A percentile compares a stretch with the other conserved stretches of the same genome.
These are phyloP conservation scores for Tetrastigma voinierianum DNA, from an alignment of 164 flowering plant genomes.

Conservation along the genomic window DNA sequence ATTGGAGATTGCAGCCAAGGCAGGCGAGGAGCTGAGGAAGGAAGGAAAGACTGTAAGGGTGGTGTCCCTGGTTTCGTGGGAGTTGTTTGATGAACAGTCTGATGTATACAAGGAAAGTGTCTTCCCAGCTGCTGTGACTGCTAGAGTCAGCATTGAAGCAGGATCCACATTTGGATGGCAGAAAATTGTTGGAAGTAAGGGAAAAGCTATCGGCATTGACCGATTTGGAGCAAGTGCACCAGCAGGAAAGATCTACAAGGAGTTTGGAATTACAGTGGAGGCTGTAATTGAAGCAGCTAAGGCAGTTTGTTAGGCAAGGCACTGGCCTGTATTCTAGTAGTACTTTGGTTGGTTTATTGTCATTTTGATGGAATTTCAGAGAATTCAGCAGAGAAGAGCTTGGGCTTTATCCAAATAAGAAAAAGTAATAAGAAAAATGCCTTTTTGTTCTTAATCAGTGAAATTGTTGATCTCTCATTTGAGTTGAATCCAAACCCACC, in stretches of 20 bases:
- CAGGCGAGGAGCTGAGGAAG: conserved; percentile 82
- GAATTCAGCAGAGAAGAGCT: no score
- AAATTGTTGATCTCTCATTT: no score
- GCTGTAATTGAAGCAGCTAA: conserved; percentile 74
- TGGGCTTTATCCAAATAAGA: no score
- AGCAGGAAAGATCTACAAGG: conserved; percentile 76
- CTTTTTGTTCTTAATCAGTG: no score
- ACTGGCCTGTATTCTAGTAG: neutral
- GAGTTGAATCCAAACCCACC: no score
- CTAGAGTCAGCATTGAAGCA: conserved; percentile 93
- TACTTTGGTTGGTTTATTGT: no score
- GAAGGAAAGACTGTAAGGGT: conserved; percentile 92
- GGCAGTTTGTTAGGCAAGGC: conserved; percentile 34
- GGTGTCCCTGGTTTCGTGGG: conserved; percentile 90
- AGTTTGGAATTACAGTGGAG: conserved; percentile 66
- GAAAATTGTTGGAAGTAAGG: conserved; percentile 71
- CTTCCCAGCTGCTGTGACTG: conserved; percentile 72
- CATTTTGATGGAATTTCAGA: no score
- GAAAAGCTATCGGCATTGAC: conserved; percentile 90
- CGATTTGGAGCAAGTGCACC: conserved; percentile 91
- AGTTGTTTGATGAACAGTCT: conserved; percentile 85
- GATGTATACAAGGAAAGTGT: conserved; percentile 94
- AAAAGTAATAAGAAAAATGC: no score
- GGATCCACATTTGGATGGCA: conserved; percentile 94
- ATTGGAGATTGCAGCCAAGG: conserved; percentile 81